Conservation (phyloP, 768 basidiomycete genomes). For the Rhodotorula diobovata region DNA sequence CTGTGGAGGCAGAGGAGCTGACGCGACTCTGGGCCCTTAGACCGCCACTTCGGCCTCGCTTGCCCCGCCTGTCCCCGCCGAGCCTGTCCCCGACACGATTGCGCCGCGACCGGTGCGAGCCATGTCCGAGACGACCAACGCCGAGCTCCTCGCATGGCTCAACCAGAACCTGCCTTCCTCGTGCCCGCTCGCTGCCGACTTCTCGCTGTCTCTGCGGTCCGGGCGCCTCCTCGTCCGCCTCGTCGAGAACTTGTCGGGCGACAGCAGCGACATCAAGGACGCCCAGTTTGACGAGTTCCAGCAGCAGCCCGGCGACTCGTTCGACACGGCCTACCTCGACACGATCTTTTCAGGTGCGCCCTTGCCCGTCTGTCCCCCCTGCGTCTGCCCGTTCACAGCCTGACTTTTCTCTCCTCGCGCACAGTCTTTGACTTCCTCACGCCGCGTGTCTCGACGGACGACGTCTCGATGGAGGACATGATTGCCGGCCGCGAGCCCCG, state of each 20-base stretch:
- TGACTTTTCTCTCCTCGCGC: slow-evolving; percentile 48
- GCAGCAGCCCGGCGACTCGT: slow-evolving; percentile 14
- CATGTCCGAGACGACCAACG: slow-evolving; percentile 3
- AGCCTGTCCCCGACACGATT: too few species aligned
- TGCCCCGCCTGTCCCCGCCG: background rate
- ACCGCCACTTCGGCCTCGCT: background rate
- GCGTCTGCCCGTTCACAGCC: slow-evolving; percentile 54
- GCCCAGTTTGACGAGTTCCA: slow-evolving; percentile 33
- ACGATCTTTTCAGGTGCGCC: slow-evolving; percentile 28
- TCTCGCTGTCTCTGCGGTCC: slow-evolving; percentile 49
- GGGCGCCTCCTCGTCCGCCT: slow-evolving; percentile 79
- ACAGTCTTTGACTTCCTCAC: slow-evolving; percentile 67
- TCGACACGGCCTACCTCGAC: slow-evolving; percentile 31
- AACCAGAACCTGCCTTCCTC: slow-evolving; percentile 70
- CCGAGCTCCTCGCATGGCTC: slow-evolving; percentile 74
- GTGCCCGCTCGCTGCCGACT: slow-evolving; percentile 53
- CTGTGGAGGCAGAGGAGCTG: too few species aligned
- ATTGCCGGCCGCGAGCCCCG: slow-evolving; percentile 74
- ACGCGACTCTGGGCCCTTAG: background rate
- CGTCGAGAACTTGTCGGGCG: slow-evolving; percentile 56
- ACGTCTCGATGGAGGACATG: slow-evolving; percentile 89
- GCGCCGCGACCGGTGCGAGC: background rate
- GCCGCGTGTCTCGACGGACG: slow-evolving; percentile 74
- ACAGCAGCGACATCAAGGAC: slow-evolving; percentile 40
- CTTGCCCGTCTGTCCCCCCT: slow-evolving; percentile 41